phyloP scores from a whole-genome alignment of 257 asterid genomes.

The Salvia rosmarinus region DNA sequence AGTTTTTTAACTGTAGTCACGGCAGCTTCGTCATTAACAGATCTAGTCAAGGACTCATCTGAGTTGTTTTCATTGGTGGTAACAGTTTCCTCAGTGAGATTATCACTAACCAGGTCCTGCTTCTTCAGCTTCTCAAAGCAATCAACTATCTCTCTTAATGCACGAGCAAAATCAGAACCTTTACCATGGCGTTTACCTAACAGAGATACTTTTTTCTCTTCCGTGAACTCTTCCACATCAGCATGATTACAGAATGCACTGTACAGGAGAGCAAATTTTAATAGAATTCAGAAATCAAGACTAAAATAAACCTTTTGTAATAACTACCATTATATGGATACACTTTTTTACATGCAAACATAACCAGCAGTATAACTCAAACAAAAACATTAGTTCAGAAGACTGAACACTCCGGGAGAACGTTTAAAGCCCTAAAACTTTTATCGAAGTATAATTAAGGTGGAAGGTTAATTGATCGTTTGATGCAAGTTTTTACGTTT shows the following conservation, averaged over 20 bases:
- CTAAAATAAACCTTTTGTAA: neutral
- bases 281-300: slow-evolving; percentile 13
- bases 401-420: neutral
- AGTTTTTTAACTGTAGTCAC: slow-evolving; percentile 34
- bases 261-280: slow-evolving; percentile 35
- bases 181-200: slow-evolving; percentile 81
- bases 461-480: neutral
- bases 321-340: slow-evolving; percentile 1
- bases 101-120: slow-evolving; percentile 46
- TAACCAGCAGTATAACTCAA: neutral
- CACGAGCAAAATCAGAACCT: slow-evolving; percentile 88
- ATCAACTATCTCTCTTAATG: slow-evolving; percentile 71
- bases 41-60: slow-evolving; percentile 44
- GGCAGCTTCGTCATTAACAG: slow-evolving; percentile 51
- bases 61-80: slow-evolving; percentile 48
- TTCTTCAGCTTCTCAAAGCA: slow-evolving; percentile 74
- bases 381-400: neutral
- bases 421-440: neutral
- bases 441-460: neutral
- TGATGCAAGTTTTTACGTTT: neutral
- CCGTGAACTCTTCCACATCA: slow-evolving; percentile 91
- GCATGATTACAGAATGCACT: slow-evolving; percentile 92
- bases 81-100: slow-evolving; percentile 47
- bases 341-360: neutral
- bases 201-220: slow-evolving; percentile 79